These are phyloP conservation scores for Daedaleopsis nitida DNA, from an alignment of 768 basidiomycete species.

Conservation along the genomic window DNA sequence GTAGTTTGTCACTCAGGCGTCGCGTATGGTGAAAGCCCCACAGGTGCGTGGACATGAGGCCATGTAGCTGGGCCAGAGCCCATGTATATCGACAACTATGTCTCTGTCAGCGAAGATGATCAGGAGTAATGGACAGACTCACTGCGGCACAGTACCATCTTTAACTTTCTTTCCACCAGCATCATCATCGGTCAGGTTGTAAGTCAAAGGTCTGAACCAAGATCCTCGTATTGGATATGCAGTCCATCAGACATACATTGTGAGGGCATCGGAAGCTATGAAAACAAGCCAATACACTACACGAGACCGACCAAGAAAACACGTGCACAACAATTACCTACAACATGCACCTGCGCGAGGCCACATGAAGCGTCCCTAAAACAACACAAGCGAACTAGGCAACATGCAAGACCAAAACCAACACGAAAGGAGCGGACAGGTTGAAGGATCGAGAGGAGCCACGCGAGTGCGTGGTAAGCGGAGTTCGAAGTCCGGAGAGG, in stretches of 20 bases:
- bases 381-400: not conserved
- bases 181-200: too few species aligned
- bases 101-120: too few species aligned
- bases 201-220: too few species aligned
- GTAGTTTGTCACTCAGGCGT: too few species aligned
- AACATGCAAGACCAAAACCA: not conserved
- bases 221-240: not conserved
- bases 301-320: not conserved
- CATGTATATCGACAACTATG: too few species aligned
- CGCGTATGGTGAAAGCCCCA: too few species aligned
- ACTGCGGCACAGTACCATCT: too few species aligned
- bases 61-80: too few species aligned
- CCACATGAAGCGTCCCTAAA: not conserved
- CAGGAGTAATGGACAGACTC: too few species aligned
- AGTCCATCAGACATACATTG: not conserved
- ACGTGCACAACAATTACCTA: not conserved
- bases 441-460: constrained; percentile 9
- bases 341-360: not conserved
- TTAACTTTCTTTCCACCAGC: too few species aligned
- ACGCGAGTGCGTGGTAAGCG: not conserved
- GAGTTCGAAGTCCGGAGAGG: not conserved
- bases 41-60: too few species aligned
- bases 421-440: constrained; percentile 5
- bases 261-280: not conserved
- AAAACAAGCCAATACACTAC: not conserved